Conservation (phyloP, 31 red algal species). For the Porphyra umbilicalis region DNA sequence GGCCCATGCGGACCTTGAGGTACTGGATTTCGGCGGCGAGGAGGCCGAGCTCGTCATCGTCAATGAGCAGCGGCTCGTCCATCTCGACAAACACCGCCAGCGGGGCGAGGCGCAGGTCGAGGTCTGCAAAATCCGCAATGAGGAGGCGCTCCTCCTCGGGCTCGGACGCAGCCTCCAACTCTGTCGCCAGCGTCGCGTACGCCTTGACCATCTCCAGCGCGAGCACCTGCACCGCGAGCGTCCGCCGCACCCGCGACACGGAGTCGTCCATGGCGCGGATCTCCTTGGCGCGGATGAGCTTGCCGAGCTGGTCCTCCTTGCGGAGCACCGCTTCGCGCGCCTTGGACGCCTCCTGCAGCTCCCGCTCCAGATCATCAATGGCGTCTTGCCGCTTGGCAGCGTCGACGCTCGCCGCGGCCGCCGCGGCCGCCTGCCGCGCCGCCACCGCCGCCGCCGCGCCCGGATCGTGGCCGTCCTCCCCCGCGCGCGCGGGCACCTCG, state of each 20-base stretch:
- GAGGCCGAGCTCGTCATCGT: constrained; percentile 67
- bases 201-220: constrained; percentile 82
- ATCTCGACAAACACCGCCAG: constrained; percentile 58
- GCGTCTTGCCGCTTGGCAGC: constrained; percentile 28
- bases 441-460: constrained; percentile 6
- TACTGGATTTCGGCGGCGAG: constrained; percentile 73
- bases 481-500: constrained; percentile 1
- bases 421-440: neutral
- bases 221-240: constrained; percentile 66
- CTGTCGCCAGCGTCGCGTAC: constrained; percentile 39
- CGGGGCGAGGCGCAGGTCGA: constrained; percentile 50
- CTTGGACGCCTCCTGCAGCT: constrained; percentile 59
- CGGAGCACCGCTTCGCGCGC: constrained; percentile 59
- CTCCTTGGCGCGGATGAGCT: constrained; percentile 76
- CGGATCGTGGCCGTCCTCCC: constrained; percentile 3
- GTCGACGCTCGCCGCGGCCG: constrained; percentile 17
- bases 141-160: constrained; percentile 72
- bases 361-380: constrained; percentile 61
- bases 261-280: constrained; percentile 81
- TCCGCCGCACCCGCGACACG: constrained; percentile 64
- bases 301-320: constrained; percentile 83
- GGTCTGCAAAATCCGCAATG: constrained; percentile 64
- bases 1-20: constrained; percentile 68
- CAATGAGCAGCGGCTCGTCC: constrained; percentile 62
- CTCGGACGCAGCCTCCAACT: constrained; percentile 40